phyloP scores from a whole-genome alignment of 2,329 filamentous ascomycete genomes.

The Fusarium abutilonis region DNA sequence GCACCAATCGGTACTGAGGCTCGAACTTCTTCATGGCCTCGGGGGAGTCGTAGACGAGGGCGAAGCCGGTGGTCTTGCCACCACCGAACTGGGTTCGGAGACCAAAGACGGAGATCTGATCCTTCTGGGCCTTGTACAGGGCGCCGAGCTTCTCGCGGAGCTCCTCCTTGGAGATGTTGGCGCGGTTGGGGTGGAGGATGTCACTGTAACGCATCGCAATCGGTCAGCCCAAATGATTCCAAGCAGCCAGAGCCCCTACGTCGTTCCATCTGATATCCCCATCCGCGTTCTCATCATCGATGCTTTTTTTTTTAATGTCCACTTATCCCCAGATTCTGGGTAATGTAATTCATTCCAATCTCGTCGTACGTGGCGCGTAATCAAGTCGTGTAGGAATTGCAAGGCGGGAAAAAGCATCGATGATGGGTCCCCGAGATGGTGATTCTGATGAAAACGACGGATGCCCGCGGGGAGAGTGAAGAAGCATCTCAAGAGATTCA shows the following conservation, averaged over 20 bases:
- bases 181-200: constrained; percentile 97
- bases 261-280: not conserved
- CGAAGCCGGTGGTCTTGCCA: constrained; percentile 99
- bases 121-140: constrained; percentile 98
- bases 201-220: constrained; percentile 70
- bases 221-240: constrained; percentile 41
- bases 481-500: constrained; percentile 8
- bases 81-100: constrained; percentile 99
- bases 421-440: constrained; percentile 14
- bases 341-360: not conserved
- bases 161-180: constrained; percentile 99
- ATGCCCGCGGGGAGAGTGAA: constrained; percentile 5
- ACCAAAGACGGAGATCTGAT: constrained; percentile 97
- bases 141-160: constrained; percentile 93
- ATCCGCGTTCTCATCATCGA: constrained; percentile 2
- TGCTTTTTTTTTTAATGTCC: constrained; percentile 12
- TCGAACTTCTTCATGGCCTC: constrained; percentile 99
- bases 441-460: constrained; percentile 8
- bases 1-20: constrained; percentile 95
- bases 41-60: constrained; percentile 96
- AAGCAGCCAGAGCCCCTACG: constrained; percentile 14
- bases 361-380: constrained; percentile 20
- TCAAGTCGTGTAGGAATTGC: constrained; percentile 10
- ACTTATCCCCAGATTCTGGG: constrained; percentile 20
- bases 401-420: constrained; percentile 22